Base-by-base conservation (phyloP, 2,329 filamentous ascomycete genomes). In the Samsoniella hepiali region DNA sequence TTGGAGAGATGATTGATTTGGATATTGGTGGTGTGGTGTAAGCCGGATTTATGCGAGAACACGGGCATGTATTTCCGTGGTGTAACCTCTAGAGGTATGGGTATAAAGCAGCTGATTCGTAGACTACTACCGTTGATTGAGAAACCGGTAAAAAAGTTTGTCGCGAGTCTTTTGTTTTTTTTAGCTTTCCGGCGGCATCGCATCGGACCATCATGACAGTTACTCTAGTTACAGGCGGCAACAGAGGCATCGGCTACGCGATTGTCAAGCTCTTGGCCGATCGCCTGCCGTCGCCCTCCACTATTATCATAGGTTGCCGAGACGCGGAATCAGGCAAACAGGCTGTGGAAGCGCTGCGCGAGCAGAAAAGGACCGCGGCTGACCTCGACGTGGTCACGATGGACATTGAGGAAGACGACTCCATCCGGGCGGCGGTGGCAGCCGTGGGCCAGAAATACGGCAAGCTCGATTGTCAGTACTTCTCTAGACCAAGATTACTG, bases 221-320 rank as follows among this genome's bases (percentile, higher is more conserved):
- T 8, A 47, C 32, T 40, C 47, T 75, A 45, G 72, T 76, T 60
- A 77, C 76, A 5, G 74, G 75, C 22, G 69, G 69, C 17, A 75
- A 73, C 64, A 68, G 71, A 54, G 74, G 74, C 8, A 72, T 77
- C 13, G 75, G 74, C 1, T 70, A 72, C 54, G 71, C 68, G 45
- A 72, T 75, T 22, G 65, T 73, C 22, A 67, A 62, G 29, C 49
- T 45, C 36, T 10, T 73, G 5, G 70, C 68, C 3, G 47, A 63
- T 29, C 69, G 70, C 11, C 57, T 71, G 1, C 68, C 69, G 1
- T 58, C 65, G 1, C 63, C 68, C 27, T 70, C 66, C 5, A 72
- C 73, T 32, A 68, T 78, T 15, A 47, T 58, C 9, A 22, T 22
- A 22, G 53, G 38, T 5, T 56, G 38, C 13, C 36, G 53, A 44